Conservation (phyloP, 352 stramenopile genomes). For the Lagenidium giganteum region DNA sequence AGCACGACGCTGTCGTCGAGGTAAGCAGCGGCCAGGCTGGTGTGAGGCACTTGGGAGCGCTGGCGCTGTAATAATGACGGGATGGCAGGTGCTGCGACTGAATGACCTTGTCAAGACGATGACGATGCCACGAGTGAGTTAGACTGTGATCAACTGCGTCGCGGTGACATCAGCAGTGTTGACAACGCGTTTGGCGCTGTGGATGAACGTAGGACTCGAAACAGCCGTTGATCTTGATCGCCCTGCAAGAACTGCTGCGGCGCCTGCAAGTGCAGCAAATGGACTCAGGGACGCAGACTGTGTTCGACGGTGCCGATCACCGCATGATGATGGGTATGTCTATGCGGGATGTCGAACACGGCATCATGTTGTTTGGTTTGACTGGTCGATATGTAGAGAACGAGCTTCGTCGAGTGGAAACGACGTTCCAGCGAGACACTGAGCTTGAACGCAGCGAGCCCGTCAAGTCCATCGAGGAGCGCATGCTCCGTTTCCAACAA, state of each 20-base stretch:
- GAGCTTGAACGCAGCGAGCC: constrained; percentile 26
- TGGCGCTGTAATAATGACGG: too few species aligned
- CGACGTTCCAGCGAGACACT: constrained; percentile 31
- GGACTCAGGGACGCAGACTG: constrained; percentile 36
- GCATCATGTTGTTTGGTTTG: too few species aligned
- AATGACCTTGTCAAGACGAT: too few species aligned
- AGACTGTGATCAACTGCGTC: too few species aligned
- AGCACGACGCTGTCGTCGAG: constrained; percentile 30
- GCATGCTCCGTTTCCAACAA: constrained; percentile 45
- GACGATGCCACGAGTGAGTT: too few species aligned
- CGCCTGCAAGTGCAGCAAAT: constrained; percentile 24
- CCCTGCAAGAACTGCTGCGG: constrained; percentile 24
- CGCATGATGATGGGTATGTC: too few species aligned
- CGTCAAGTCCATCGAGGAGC: constrained; percentile 30
- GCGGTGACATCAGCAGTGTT: too few species aligned
- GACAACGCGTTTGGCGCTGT: constrained; percentile 14
- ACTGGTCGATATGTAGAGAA: constrained; percentile 42
- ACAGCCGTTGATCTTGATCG: constrained; percentile 29
- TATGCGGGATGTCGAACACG: too few species aligned
- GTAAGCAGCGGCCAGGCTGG: constrained; percentile 16
- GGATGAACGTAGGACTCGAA: constrained; percentile 12
- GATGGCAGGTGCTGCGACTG: too few species aligned
- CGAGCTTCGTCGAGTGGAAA: too few species aligned
- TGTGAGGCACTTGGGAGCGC: too few species aligned
- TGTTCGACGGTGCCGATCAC: constrained; percentile 47